phyloP scores from a whole-genome alignment of 106 monocot species.

The Dioscorea alata region DNA sequence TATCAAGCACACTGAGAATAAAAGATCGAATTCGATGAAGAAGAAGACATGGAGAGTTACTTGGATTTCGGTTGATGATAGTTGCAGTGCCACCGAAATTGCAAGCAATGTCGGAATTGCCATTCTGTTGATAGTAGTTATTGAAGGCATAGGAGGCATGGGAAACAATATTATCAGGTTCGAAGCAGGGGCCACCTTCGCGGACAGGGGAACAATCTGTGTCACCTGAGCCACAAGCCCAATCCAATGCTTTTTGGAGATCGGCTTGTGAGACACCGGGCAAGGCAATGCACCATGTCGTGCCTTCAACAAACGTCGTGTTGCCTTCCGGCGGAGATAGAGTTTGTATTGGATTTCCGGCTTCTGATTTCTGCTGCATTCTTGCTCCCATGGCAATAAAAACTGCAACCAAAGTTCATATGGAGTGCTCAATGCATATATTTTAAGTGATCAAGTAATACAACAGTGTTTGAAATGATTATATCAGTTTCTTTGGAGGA shows the following conservation, averaged over 20 bases:
- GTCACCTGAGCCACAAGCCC: conserved; percentile 79
- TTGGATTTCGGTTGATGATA: conserved; percentile 60
- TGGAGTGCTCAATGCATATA: background rate
- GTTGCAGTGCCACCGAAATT: conserved; percentile 80
- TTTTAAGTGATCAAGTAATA: background rate
- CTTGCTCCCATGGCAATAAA: background rate
- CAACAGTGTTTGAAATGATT: too few relatives aligned
- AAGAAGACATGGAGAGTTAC: conserved; percentile 22
- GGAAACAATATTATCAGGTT: conserved; percentile 60
- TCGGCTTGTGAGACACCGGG: conserved; percentile 32
- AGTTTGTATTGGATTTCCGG: conserved; percentile 21
- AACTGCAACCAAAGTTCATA: background rate
- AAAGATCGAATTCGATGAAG: background rate
- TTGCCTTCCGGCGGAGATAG: conserved; percentile 86
- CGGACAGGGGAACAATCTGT: conserved; percentile 64
- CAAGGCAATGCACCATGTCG: conserved; percentile 77
- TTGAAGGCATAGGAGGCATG: conserved; percentile 98
- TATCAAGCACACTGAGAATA: background rate
- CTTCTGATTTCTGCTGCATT: conserved; percentile 39
- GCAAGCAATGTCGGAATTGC: conserved; percentile 90
- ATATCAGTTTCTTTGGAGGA: too few relatives aligned
- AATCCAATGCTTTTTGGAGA: conserved; percentile 76
- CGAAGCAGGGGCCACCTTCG: conserved; percentile 51
- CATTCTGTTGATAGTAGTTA: conserved; percentile 95
- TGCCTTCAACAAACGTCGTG: conserved; percentile 78